A percentile compares a stretch with the other conserved stretches of the same genome.
Conservation (phyloP, 164 flowering plant species). For the Dillenia suffruticosa region DNA sequence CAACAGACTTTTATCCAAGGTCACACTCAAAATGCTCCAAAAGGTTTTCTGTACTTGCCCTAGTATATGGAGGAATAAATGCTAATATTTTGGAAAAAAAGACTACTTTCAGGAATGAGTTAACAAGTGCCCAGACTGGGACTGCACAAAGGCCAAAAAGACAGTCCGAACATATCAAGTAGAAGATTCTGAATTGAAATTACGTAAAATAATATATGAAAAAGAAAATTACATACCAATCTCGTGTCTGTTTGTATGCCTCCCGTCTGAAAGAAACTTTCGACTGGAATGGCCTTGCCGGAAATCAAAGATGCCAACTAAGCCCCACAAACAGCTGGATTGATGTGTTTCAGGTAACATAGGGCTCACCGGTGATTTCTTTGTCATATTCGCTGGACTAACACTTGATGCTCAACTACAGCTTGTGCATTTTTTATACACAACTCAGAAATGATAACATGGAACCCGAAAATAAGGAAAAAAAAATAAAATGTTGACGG, state of each 20-base stretch:
- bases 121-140: no score
- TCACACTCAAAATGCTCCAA: no score
- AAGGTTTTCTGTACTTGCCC: no score
- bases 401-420: not conserved
- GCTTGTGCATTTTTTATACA: not conserved
- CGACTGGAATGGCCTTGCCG: constrained; percentile 41
- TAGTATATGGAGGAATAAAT: no score
- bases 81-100: no score
- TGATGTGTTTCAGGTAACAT: constrained; percentile 32
- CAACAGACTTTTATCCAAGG: no score
- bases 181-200: no score
- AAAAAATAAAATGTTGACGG: not conserved
- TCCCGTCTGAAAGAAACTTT: constrained; percentile 44
- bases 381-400: constrained; percentile 35
- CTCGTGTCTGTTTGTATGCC: constrained; percentile 20
- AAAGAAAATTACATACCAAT: constrained; percentile 32
- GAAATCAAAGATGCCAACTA: constrained; percentile 56
- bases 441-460: not conserved
- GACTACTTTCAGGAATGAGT: no score
- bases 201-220: no score
- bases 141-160: no score
- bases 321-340: constrained; percentile 58
- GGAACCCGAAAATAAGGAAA: constrained; percentile 1
- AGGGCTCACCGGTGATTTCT: constrained; percentile 30
- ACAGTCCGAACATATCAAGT: no score